Evolutionary conservation across 2,329 filamentous ascomycete genomes (phyloP).

Genomic region (Akanthomyces dipterigenus): DNA sequence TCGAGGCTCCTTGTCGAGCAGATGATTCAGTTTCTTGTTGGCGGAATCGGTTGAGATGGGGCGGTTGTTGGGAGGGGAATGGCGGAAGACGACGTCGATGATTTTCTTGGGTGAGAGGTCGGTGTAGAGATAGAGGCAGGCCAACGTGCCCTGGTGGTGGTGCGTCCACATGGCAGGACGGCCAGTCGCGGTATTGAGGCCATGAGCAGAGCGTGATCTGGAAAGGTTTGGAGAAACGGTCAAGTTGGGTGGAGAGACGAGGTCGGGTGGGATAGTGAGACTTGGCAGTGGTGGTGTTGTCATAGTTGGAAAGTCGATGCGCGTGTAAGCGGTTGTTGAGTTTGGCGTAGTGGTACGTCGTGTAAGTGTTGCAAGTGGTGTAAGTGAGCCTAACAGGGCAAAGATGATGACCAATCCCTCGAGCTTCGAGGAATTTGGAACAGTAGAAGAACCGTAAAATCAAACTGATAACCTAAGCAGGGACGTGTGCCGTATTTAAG

Average conservation of each 20-base stretch:
- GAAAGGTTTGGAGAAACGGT: background rate
- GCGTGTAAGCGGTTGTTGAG: background rate
- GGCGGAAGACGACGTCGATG: slow-evolving; percentile 35
- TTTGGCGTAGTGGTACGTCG: too few species aligned
- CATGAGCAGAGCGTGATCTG: slow-evolving; percentile 23
- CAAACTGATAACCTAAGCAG: background rate
- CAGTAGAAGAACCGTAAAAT: background rate
- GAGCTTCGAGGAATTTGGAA: background rate
- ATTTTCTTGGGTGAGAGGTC: slow-evolving; percentile 46
- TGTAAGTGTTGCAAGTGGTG: background rate
- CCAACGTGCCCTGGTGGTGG: slow-evolving; percentile 45
- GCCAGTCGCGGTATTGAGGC: slow-evolving; percentile 30
- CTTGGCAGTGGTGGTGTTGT: background rate
- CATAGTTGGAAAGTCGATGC: background rate
- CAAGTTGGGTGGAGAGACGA: too few species aligned
- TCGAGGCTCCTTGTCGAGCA: slow-evolving; percentile 52
- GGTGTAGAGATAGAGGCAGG: slow-evolving; percentile 51
- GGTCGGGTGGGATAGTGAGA: background rate
- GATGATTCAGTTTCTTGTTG: slow-evolving; percentile 49
- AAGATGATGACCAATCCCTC: background rate
- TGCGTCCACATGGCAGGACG: slow-evolving; percentile 51
- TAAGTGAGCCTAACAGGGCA: background rate
- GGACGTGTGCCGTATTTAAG: background rate
- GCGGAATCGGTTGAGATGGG: slow-evolving; percentile 45
- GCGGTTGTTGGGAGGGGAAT: slow-evolving; percentile 30